Conservation (phyloP, 768 basidiomycete genomes). For the Mycena albidolilacea region DNA sequence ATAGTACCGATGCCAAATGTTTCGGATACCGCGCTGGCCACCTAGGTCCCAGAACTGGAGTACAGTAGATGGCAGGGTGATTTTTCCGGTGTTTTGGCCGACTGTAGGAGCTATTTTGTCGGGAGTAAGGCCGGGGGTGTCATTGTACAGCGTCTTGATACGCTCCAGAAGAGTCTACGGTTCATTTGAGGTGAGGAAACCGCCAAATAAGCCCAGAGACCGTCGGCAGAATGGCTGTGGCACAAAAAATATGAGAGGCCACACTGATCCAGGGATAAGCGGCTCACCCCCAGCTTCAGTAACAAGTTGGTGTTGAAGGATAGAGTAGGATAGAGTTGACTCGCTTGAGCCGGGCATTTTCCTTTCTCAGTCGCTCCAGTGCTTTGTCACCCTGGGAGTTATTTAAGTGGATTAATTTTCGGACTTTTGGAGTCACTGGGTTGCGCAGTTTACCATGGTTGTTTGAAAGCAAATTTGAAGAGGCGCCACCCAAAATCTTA, state of each 20-base stretch:
- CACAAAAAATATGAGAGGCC: no score
- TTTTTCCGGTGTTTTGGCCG: constrained; percentile 97
- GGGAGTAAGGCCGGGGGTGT: constrained; percentile 87
- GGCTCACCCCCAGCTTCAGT: no score
- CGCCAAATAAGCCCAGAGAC: neutral
- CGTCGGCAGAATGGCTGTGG: neutral
- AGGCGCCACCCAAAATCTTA: no score
- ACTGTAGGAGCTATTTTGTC: constrained; percentile 97
- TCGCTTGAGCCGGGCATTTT: no score
- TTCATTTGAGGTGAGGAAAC: constrained; percentile 21
- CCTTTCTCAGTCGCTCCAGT: no score
- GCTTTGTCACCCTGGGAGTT: no score
- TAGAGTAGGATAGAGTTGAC: no score
- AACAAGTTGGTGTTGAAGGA: no score
- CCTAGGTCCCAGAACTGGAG: constrained; percentile 98
- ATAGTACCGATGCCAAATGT: constrained; percentile 96
- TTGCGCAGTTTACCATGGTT: no score
- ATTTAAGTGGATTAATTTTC: no score
- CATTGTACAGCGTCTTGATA: constrained; percentile 94
- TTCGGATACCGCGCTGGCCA: constrained; percentile 93
- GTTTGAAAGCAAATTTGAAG: neutral
- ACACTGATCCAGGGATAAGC: no score
- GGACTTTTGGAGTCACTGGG: no score
- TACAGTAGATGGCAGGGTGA: constrained; percentile 92
- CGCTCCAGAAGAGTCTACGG: constrained; percentile 88